A percentile compares a stretch with the other conserved stretches of the same genome.
phyloP scores from a whole-genome alignment of 73 alveolate species.

The Blepharisma stoltei region DNA sequence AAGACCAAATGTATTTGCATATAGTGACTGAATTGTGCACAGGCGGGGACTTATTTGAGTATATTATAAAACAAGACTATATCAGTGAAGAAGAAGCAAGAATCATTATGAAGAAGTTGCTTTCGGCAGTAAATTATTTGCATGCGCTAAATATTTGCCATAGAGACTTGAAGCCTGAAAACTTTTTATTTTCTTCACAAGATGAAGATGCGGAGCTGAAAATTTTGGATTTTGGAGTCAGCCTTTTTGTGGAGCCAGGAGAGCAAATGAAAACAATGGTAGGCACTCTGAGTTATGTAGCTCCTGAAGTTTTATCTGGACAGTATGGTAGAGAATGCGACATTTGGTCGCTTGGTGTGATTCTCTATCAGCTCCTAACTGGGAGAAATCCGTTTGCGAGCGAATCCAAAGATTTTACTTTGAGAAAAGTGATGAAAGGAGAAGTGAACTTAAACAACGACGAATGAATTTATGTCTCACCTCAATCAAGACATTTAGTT shows the following conservation, averaged over 20 bases:
- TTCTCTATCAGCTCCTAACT: conserved; percentile 31
- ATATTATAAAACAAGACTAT: conserved; percentile 31
- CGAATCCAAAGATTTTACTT: not conserved
- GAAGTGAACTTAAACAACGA: not conserved
- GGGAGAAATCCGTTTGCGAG: conserved; percentile 34
- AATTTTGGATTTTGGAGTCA: conserved; percentile 75
- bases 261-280: not conserved
- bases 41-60: conserved; percentile 74
- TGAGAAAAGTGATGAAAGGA: conserved; percentile 1
- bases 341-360: conserved; percentile 38
- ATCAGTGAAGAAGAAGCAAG: conserved; percentile 58
- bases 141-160: conserved; percentile 53
- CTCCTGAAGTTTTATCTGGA: conserved; percentile 34
- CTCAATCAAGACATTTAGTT: conserved; percentile 44
- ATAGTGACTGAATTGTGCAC: conserved; percentile 69
- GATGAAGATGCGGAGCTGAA: conserved; percentile 61
- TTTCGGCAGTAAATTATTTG: conserved; percentile 57
- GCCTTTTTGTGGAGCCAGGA: not conserved
- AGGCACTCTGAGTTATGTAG: conserved; percentile 15
- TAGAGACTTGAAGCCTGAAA: conserved; percentile 69
- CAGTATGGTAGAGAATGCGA: conserved; percentile 33
- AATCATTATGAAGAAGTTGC: conserved; percentile 56
- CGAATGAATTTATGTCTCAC: conserved; percentile 25
- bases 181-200: conserved; percentile 48
- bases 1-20: conserved; percentile 64